Percentiles rank a stretch among this genome's conserved stretches.
These are phyloP conservation scores for Fraxinus sp. DNA, from an alignment of 305 asterid species.

Conservation along the genomic window DNA sequence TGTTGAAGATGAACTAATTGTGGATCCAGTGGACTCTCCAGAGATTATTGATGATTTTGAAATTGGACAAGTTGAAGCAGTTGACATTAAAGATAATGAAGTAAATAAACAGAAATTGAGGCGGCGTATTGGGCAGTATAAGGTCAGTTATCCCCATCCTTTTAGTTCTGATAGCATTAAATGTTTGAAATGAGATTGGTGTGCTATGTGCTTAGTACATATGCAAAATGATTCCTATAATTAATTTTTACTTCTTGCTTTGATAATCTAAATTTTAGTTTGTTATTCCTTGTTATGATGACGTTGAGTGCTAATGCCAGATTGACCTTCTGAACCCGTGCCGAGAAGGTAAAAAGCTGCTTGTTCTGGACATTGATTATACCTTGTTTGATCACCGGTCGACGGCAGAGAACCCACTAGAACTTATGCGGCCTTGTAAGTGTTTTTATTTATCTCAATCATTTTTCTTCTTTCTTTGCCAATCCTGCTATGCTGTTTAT, in stretches of 20 bases:
- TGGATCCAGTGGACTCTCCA: conserved; percentile 75
- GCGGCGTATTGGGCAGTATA: conserved; percentile 70
- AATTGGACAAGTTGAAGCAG: conserved; percentile 75
- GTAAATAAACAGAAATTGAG: conserved; percentile 76
- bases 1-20: conserved; percentile 74
- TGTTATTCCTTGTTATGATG: conserved; percentile 8
- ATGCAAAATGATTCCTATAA: background rate
- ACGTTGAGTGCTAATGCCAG: conserved; percentile 39
- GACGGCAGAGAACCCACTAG: conserved; percentile 83
- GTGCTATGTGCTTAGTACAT: conserved; percentile 6
- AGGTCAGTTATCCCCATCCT: conserved; percentile 44
- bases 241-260: background rate
- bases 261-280: background rate
- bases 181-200: conserved; percentile 4
- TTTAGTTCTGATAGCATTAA: conserved; percentile 4
- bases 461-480: conserved; percentile 8
- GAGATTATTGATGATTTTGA: conserved; percentile 91
- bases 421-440: conserved; percentile 97
- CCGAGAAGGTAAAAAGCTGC: conserved; percentile 87
- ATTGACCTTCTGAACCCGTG: conserved; percentile 80
- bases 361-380: conserved; percentile 91
- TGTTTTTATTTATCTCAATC: conserved; percentile 19
- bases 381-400: conserved; percentile 94
- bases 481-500: conserved; percentile 26
- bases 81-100: conserved; percentile 81